A percentile compares a stretch with the other conserved stretches of the same genome.
phyloP scores from a whole-genome alignment of 73 alveolate genomes.

The Paraurostyla sp. region DNA sequence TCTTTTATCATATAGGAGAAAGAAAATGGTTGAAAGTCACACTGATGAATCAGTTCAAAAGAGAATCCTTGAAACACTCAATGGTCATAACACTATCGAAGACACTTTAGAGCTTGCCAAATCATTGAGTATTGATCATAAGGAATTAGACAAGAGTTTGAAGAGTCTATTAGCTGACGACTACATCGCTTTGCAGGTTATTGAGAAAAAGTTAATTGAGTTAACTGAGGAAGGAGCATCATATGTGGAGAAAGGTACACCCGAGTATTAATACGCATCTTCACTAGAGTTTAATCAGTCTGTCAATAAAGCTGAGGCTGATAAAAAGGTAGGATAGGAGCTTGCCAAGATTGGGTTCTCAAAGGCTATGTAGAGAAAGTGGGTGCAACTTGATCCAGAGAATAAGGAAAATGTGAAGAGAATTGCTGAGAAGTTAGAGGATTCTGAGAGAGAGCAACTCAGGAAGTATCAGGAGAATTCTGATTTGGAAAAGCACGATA shows the following conservation, averaged over 20 bases:
- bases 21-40: neutral
- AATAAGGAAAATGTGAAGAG: constrained; percentile 74
- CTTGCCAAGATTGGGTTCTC: constrained; percentile 89
- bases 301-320: constrained; percentile 76
- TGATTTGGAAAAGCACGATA: constrained; percentile 51
- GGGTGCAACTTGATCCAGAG: constrained; percentile 79
- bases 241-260: constrained; percentile 88
- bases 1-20: constrained; percentile 16
- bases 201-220: constrained; percentile 75
- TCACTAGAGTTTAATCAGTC: constrained; percentile 72
- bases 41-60: neutral
- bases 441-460: constrained; percentile 50
- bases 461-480: constrained; percentile 32
- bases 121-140: constrained; percentile 73
- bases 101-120: constrained; percentile 68
- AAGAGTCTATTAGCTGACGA: constrained; percentile 85
- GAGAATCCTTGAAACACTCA: neutral
- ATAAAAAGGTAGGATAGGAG: constrained; percentile 74
- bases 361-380: constrained; percentile 94
- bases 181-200: constrained; percentile 73
- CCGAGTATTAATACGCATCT: constrained; percentile 82
- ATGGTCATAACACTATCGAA: constrained; percentile 62
- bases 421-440: constrained; percentile 68
- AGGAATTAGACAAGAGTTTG: constrained; percentile 75
- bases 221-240: constrained; percentile 83